phyloP scores from a whole-genome alignment of 768 basidiomycete genomes.

The Lentinus tigrinus region DNA sequence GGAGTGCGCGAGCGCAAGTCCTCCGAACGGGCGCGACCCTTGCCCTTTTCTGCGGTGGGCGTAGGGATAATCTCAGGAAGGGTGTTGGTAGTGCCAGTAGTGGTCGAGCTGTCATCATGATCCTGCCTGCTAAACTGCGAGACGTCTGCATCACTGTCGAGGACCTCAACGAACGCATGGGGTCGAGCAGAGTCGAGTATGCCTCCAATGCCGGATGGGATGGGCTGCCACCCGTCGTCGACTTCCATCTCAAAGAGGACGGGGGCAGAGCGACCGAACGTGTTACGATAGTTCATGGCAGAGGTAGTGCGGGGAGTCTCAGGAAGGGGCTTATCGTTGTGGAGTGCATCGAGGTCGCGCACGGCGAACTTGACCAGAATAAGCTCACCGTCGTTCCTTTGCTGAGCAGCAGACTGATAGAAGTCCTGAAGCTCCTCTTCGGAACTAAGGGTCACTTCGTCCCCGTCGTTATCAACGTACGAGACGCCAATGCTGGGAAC shows the following conservation, averaged over 20 bases:
- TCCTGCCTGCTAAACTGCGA: slow-evolving; percentile 25
- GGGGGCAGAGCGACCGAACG: slow-evolving; percentile 52
- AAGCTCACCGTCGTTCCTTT: slow-evolving; percentile 16
- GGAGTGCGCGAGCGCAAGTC: slow-evolving; percentile 31
- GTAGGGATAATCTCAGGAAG: slow-evolving; percentile 11
- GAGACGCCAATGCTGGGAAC: slow-evolving; percentile 60
- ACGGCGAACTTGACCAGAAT: slow-evolving; percentile 59
- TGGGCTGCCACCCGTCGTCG: slow-evolving; percentile 62
- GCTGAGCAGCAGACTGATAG: slow-evolving; percentile 39
- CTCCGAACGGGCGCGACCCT: slow-evolving; percentile 38
- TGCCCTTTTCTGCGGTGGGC: slow-evolving; percentile 44
- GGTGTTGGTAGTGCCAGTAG: slow-evolving; percentile 12
- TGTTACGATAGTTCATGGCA: slow-evolving; percentile 47
- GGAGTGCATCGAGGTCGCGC: slow-evolving; percentile 48
- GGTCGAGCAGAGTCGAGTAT: slow-evolving; percentile 39
- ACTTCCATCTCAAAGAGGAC: slow-evolving; percentile 45
- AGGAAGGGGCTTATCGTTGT: slow-evolving; percentile 32
- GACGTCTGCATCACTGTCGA: slow-evolving; percentile 41
- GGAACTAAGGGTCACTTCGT: slow-evolving; percentile 75
- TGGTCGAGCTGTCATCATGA: slow-evolving; percentile 22
- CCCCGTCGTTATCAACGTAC: slow-evolving; percentile 71
- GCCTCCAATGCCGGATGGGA: slow-evolving; percentile 39
- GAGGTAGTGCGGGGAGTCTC: slow-evolving; percentile 30
- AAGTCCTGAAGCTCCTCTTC: slow-evolving; percentile 78
- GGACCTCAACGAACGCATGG: slow-evolving; percentile 64